phyloP scores from a whole-genome alignment of 305 asterid species.

The Petunia hybrid region DNA sequence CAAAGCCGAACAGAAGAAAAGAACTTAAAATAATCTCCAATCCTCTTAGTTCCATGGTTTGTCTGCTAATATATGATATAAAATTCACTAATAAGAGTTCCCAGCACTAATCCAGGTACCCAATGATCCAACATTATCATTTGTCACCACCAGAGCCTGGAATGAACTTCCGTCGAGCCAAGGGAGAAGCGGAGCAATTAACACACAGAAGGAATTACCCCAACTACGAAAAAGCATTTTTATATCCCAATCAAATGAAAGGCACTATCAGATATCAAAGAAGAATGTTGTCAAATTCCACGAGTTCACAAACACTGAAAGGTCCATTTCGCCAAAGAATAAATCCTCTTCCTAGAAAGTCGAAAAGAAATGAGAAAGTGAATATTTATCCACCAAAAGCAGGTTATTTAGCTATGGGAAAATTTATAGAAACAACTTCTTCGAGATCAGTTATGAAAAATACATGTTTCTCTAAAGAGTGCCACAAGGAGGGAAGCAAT shows the following conservation, averaged over 20 bases:
- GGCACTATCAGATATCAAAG: background rate
- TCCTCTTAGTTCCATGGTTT: too few species aligned
- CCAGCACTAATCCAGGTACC: too few species aligned
- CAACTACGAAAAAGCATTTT: background rate
- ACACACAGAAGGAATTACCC: background rate
- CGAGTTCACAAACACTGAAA: constrained; percentile 11
- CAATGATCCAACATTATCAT: too few species aligned
- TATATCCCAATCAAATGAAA: constrained; percentile 27
- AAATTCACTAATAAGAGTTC: too few species aligned
- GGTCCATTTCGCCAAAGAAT: background rate
- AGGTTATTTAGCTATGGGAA: constrained; percentile 4
- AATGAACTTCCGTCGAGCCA: background rate
- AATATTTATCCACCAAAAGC: background rate
- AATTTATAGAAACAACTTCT: background rate
- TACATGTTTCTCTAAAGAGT: background rate
- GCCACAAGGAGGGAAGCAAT: background rate
- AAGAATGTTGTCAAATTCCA: background rate
- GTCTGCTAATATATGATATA: too few species aligned
- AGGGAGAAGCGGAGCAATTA: background rate
- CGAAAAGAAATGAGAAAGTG: background rate
- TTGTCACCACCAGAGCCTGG: background rate
- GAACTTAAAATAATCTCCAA: background rate
- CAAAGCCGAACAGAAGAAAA: background rate
- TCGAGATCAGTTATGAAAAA: background rate
- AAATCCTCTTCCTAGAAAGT: background rate